Evolutionary conservation across 805 yeast genomes (phyloP).

Genomic region (Pichia nanzhaoensis): DNA sequence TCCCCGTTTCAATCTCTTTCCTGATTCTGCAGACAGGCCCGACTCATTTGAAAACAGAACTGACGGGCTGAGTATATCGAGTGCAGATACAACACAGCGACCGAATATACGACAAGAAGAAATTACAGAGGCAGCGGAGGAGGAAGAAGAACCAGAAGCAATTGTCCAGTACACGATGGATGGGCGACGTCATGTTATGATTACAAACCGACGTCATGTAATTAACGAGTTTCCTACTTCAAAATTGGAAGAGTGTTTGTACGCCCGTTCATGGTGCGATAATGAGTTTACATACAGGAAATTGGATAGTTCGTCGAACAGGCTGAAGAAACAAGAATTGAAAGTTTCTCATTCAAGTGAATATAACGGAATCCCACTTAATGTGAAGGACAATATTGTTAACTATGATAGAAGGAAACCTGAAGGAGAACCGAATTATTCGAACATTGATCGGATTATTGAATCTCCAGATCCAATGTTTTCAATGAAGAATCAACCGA

Average conservation of each 20-base stretch:
- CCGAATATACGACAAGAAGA: neutral
- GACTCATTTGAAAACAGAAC: too few relatives aligned
- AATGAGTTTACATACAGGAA: neutral
- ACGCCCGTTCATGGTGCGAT: too few relatives aligned
- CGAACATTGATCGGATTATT: neutral
- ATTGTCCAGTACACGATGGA: too few relatives aligned
- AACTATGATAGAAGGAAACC: slow-evolving; percentile 1
- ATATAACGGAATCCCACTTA: slow-evolving; percentile 3
- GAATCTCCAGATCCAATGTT: slow-evolving; percentile 6
- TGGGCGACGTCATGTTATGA: too few relatives aligned
- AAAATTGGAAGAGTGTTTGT: too few relatives aligned
- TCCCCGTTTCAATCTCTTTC: too few relatives aligned
- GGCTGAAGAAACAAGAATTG: neutral
- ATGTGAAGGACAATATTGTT: neutral
- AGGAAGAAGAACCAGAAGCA: too few relatives aligned
- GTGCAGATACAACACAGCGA: neutral
- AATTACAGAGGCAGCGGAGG: neutral
- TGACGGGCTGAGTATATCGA: too few relatives aligned
- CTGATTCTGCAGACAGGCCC: too few relatives aligned
- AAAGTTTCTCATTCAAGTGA: neutral
- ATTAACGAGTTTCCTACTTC: too few relatives aligned
- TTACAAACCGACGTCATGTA: too few relatives aligned
- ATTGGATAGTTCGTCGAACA: neutral
- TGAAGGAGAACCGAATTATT: neutral
- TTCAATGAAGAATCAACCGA: slow-evolving; percentile 5